Conservation (phyloP, 768 basidiomycete genomes). For the Lactifluus hygrophoroides region DNA sequence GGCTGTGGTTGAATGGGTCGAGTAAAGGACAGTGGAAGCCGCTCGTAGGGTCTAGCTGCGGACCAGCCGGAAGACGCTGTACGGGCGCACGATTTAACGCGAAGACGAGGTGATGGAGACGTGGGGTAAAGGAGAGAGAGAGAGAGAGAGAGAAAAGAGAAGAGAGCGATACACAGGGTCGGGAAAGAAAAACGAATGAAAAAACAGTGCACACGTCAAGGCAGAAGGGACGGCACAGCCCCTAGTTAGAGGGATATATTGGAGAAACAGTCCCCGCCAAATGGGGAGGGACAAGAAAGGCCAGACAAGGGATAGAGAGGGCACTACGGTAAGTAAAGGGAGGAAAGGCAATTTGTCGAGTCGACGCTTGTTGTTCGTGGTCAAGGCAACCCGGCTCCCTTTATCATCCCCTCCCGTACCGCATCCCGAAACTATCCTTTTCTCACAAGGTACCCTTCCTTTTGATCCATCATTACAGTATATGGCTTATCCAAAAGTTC, state of each 20-base stretch:
- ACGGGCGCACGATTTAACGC: conserved; percentile 12
- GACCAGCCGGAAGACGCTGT: conserved; percentile 46
- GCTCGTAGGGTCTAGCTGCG: conserved; percentile 28
- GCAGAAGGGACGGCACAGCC: conserved; percentile 5
- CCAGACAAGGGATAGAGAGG: conserved; percentile 8
- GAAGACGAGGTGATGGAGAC: conserved; percentile 19
- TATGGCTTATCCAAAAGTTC: background rate
- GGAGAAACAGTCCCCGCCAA: conserved; percentile 9
- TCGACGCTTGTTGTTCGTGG: conserved; percentile 35
- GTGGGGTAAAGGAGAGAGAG: conserved; percentile 20
- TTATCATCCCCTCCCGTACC: conserved; percentile 16
- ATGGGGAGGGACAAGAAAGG: conserved; percentile 13
- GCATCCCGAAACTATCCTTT: conserved; percentile 12
- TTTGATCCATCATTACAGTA: conserved; percentile 5
- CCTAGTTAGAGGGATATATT: conserved; percentile 21
- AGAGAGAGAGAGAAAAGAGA: conserved; percentile 1
- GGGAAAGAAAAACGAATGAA: conserved; percentile 16
- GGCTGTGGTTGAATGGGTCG: conserved; percentile 12
- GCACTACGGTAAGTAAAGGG: conserved; percentile 11
- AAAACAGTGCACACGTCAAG: conserved; percentile 19
- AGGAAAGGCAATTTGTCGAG: conserved; percentile 13
- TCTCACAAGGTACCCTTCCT: conserved; percentile 9
- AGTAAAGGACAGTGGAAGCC: conserved; percentile 18
- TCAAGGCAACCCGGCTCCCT: conserved; percentile 39
- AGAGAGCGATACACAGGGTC: background rate